These are phyloP conservation scores for Colletotrichum aenigma DNA, from an alignment of 2,329 filamentous ascomycete genomes.

Conservation along the genomic window DNA sequence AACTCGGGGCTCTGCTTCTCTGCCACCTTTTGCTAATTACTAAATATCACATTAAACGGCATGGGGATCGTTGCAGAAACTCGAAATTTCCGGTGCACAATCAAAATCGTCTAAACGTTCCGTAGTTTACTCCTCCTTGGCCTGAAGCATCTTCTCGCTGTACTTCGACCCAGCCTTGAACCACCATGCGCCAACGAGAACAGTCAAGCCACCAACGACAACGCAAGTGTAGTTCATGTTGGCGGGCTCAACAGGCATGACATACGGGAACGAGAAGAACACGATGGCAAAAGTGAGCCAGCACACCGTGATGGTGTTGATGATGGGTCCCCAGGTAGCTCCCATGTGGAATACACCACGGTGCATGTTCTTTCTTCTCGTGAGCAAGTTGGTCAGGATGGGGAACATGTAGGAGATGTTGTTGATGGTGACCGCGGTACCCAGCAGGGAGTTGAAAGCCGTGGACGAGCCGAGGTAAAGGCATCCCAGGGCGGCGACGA, in stretches of 20 bases:
- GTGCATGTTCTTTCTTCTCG: constrained; percentile 41
- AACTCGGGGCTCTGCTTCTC: background rate
- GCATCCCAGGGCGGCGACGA: constrained; percentile 42
- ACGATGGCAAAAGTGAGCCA: constrained; percentile 46
- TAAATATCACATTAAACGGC: background rate
- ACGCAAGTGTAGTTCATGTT: constrained; percentile 57
- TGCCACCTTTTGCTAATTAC: background rate
- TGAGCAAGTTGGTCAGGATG: constrained; percentile 47
- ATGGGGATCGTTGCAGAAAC: background rate
- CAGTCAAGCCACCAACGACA: constrained; percentile 41
- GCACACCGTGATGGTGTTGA: constrained; percentile 38
- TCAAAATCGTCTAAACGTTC: background rate
- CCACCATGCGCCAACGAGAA: constrained; percentile 46
- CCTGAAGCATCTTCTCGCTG: constrained; percentile 39
- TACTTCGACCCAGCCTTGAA: constrained; percentile 42
- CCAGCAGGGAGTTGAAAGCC: constrained; percentile 47
- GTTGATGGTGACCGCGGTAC: constrained; percentile 44
- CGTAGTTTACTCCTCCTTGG: constrained; percentile 28
- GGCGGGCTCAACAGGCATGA: constrained; percentile 36
- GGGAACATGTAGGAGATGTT: constrained; percentile 50
- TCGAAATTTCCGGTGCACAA: background rate
- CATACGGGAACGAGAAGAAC: constrained; percentile 49
- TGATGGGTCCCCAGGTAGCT: constrained; percentile 30
- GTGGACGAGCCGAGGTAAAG: constrained; percentile 47
- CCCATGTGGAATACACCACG: constrained; percentile 44